These are phyloP conservation scores for Suillus subluteus DNA, from an alignment of 768 basidiomycete species.

Conservation along the genomic window DNA sequence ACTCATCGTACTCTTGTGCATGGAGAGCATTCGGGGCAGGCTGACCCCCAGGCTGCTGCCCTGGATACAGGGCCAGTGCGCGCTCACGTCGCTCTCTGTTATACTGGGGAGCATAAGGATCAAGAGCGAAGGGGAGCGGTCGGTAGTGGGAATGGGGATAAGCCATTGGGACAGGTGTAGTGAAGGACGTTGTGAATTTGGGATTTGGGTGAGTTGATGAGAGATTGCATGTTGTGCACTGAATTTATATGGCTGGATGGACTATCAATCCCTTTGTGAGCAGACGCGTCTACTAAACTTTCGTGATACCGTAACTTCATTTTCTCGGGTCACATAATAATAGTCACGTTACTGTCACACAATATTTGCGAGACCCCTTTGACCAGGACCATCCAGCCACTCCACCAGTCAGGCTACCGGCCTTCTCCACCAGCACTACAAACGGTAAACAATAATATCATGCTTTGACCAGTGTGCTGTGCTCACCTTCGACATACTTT, in stretches of 20 bases:
- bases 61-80: background rate
- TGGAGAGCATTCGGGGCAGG: conserved; percentile 6
- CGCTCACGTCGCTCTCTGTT: conserved; percentile 16
- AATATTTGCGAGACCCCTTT: background rate
- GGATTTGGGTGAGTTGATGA: background rate
- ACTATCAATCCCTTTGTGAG: background rate
- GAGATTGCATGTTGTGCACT: background rate
- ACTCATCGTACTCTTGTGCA: conserved; percentile 3
- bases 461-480: background rate
- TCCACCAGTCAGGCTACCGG: too few relatives aligned
- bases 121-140: background rate
- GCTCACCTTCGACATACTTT: background rate
- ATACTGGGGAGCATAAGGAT: conserved; percentile 28
- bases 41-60: conserved; percentile 2
- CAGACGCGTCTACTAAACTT: background rate
- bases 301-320: background rate
- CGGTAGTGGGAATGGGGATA: background rate
- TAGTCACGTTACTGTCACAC: background rate
- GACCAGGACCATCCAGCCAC: too few relatives aligned
- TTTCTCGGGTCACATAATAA: background rate
- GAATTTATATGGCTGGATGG: background rate
- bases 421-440: background rate
- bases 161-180: background rate
- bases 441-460: background rate
- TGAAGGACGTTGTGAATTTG: background rate